phyloP scores from a whole-genome alignment of 345 rosid species.

The Heritiera fomes region DNA sequence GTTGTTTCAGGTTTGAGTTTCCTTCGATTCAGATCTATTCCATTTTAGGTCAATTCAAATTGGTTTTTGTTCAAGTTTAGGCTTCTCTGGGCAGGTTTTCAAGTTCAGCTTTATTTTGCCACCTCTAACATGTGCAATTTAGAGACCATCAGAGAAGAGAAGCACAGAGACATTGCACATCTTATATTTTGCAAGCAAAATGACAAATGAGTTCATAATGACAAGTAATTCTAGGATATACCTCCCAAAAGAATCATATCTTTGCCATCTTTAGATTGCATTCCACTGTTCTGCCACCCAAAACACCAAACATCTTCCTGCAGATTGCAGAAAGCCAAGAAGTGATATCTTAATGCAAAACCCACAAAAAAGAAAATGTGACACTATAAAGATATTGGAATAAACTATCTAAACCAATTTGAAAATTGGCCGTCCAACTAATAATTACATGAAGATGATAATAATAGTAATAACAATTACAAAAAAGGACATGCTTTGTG shows the following conservation, averaged over 20 bases:
- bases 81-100: background rate
- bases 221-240: conserved; percentile 30
- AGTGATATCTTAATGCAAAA: conserved; percentile 2
- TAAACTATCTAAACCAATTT: background rate
- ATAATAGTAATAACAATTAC: background rate
- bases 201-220: background rate
- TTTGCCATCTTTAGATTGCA: conserved; percentile 57
- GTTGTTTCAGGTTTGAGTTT: background rate
- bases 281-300: conserved; percentile 73
- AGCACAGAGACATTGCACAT: background rate
- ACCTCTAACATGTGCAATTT: background rate
- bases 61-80: background rate
- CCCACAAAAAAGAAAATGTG: background rate
- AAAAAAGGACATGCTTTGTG: background rate
- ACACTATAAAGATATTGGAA: background rate
- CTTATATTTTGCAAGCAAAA: conserved; percentile 1
- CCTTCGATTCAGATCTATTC: background rate
- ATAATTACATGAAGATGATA: background rate
- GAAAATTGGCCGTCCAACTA: background rate
- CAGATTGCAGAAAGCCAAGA: conserved; percentile 38
- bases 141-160: background rate
- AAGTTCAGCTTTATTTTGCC: background rate
- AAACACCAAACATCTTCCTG: conserved; percentile 71
- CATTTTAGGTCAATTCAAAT: background rate
- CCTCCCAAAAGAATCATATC: conserved; percentile 84